Percentiles rank a stretch among this genome's conserved stretches.
Evolutionary conservation across 2,329 filamentous ascomycete genomes (phyloP).

Genomic region (Claviceps africana): DNA sequence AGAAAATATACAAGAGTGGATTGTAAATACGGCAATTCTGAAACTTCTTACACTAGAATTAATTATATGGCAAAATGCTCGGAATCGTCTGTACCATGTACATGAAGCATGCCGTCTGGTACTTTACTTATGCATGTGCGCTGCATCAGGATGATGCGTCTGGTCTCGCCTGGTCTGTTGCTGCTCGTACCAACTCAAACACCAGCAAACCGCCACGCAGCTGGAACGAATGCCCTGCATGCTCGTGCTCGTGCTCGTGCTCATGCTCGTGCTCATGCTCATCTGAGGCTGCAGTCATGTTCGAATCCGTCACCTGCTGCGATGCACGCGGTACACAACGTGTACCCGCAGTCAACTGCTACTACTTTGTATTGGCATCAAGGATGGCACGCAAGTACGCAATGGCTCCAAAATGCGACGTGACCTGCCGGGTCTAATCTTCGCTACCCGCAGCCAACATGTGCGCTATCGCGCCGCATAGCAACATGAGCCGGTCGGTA

Average conservation of each 20-base stretch:
- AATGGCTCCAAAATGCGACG: neutral
- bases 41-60: no score
- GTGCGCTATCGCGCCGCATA: neutral
- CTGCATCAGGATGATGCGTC: no score
- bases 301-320: neutral
- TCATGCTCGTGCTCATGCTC: no score
- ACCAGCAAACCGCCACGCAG: neutral
- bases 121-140: no score
- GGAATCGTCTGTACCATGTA: no score
- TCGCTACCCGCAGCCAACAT: neutral
- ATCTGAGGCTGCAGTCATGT: neutral
- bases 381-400: neutral
- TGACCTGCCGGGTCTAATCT: neutral
- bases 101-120: no score
- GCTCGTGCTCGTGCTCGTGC: no score
- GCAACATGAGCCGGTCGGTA: neutral
- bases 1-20: no score
- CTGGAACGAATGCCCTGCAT: neutral
- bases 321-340: neutral
- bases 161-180: neutral
- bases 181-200: no score
- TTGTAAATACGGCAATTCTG: no score
- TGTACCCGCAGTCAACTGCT: neutral
- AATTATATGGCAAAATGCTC: no score
- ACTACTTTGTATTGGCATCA: neutral